These are phyloP conservation scores for Fraxinus pennsylvanica DNA, from an alignment of 257 asterid species.

Conservation along the genomic window DNA sequence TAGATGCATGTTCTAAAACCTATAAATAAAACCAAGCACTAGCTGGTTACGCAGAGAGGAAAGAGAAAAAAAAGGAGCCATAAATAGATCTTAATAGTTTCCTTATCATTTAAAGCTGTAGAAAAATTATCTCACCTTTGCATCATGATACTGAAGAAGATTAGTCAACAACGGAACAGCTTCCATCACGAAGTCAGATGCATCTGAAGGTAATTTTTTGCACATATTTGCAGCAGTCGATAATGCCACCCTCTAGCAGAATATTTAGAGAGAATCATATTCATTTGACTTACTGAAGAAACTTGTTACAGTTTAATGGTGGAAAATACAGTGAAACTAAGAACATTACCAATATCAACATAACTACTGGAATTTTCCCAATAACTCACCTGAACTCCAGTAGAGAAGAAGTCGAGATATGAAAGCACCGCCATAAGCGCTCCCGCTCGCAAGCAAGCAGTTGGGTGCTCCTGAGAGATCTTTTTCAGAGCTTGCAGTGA, in stretches of 20 bases:
- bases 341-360: background rate
- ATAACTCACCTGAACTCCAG: slow-evolving; percentile 87
- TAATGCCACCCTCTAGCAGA: slow-evolving; percentile 85
- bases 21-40: slow-evolving; percentile 29
- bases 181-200: slow-evolving; percentile 97
- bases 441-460: slow-evolving; percentile 98
- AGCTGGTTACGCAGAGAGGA: background rate
- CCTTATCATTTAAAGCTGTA: background rate
- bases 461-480: slow-evolving; percentile 97
- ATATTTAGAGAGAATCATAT: slow-evolving; percentile 11
- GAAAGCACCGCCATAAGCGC: slow-evolving; percentile 99
- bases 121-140: slow-evolving; percentile 59
- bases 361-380: slow-evolving; percentile 12
- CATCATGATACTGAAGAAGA: slow-evolving; percentile 95
- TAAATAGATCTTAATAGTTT: background rate
- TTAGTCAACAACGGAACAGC: slow-evolving; percentile 97
- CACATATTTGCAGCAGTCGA: slow-evolving; percentile 98
- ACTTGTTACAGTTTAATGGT: slow-evolving; percentile 3
- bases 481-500: slow-evolving; percentile 97
- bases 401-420: slow-evolving; percentile 95
- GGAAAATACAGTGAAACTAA: slow-evolving; percentile 3
- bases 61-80: slow-evolving; percentile 14
- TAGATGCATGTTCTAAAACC: slow-evolving; percentile 96
- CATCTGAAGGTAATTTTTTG: slow-evolving; percentile 97
- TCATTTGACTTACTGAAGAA: background rate